Evolutionary conservation across 495 filamentous ascomycete genomes (phyloP).

Genomic region (Neurospora sublineolata): DNA sequence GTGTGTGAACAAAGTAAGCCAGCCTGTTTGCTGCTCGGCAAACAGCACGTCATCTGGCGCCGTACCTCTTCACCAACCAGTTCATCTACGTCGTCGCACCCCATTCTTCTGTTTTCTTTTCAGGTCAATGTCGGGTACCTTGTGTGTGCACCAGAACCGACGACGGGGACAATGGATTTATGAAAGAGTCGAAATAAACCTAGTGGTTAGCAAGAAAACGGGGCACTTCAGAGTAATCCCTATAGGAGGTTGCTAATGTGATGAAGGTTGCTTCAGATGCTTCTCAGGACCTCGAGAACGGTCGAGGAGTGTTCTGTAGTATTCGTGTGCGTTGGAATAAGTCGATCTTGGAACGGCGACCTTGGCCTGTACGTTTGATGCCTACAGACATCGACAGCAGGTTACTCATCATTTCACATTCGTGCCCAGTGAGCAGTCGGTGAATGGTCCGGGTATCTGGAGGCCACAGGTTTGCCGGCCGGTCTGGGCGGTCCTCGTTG

Average conservation of each 20-base stretch:
- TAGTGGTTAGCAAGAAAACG: not conserved
- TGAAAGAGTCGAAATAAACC: not conserved
- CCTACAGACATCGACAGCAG: not conserved
- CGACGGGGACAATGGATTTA: not conserved
- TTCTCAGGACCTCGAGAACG: not conserved
- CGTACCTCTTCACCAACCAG: not conserved
- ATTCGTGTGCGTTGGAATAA: not conserved
- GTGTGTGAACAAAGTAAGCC: not conserved
- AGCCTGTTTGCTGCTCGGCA: not conserved
- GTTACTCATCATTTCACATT: not conserved
- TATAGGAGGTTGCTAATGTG: not conserved
- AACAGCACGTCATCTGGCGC: not conserved
- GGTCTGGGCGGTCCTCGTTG: not conserved
- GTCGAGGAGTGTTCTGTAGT: not conserved
- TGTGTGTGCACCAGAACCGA: not conserved
- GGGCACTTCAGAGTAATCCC: not conserved
- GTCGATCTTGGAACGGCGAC: not conserved
- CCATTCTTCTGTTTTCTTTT: not conserved
- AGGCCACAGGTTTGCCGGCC: not conserved
- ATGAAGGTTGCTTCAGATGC: not conserved
- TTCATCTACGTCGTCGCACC: not conserved
- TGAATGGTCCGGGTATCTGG: not conserved
- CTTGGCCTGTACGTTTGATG: not conserved
- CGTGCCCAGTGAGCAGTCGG: not conserved
- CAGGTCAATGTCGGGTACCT: not conserved